Base-by-base conservation (phyloP, 257 asterid species). In the Anisodus tanguticus region DNA sequence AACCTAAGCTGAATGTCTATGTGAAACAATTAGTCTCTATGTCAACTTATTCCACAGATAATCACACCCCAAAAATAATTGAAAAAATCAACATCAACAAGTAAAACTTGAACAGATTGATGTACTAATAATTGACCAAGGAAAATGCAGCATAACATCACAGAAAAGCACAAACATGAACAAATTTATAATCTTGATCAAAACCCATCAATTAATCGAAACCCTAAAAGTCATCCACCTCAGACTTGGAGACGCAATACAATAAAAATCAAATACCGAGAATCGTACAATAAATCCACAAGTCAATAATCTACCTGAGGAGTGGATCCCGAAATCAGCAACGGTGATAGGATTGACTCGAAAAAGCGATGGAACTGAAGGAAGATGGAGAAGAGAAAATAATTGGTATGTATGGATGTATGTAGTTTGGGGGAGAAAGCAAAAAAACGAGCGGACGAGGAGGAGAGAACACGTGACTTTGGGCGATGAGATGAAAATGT, bases 391-490 rank as follows among this genome's bases (percentile, higher is more conserved):
- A 49, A 13, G 22, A 2, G 8, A 22, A 76, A 76, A 51, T 39
- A 37, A 3, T 41, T 43, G 62, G 45, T 31, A 22, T 64, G 71
- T 10, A 64, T 1, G 37, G 13, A 5, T 5, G 78, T 6, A 70
- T 72, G 71, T 1, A 68, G 0, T 43, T 70, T 57, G 54, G 12
- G 69, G 83, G 13, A 54, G 17, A 11, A 57, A 15, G 53, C 54
- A 7, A 17, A 54, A 80, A 59, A 80, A 80, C 83, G 62, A 76
- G 57, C 57, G 13, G 79, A 71, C 54, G 68, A 55, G 53, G 12
- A 55, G 64, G n/a, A n/a, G 82, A 79, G 68, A 78, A 55, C 82
- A 35, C 64, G 82, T 78, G 82, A 78, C 58, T 80, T 16, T 41
- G 19, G 12, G 41, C 17, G 35, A 31, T 31, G 1, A 31, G 35